phyloP scores from a whole-genome alignment of 108 stramenopile species.

The Skeletonema costatum region DNA sequence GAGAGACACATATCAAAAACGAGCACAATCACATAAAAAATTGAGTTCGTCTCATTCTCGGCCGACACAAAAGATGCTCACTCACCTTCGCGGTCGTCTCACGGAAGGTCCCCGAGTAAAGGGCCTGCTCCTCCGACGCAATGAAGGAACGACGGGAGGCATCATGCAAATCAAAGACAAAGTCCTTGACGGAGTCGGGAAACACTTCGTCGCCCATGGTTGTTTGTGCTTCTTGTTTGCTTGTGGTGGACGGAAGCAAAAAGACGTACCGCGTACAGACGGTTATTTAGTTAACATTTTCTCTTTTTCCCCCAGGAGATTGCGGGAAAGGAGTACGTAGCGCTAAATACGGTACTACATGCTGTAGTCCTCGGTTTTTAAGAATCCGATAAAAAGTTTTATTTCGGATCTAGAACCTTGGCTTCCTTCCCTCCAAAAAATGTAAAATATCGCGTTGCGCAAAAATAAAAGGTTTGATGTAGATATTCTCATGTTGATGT shows the following conservation, averaged over 20 bases:
- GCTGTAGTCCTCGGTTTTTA: no score
- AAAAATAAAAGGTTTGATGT: no score
- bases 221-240: slow-evolving; percentile 7
- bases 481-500: background rate
- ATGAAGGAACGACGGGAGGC: slow-evolving; percentile 74
- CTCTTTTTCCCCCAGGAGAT: no score
- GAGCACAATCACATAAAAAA: slow-evolving; percentile 5
- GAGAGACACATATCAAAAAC: background rate
- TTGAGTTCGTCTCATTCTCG: background rate
- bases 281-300: no score
- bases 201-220: slow-evolving; percentile 44
- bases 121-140: slow-evolving; percentile 67
- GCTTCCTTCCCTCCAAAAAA: no score
- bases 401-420: no score
- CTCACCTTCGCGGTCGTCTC: slow-evolving; percentile 73
- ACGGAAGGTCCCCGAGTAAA: slow-evolving; percentile 66
- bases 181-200: slow-evolving; percentile 85
- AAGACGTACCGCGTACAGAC: no score
- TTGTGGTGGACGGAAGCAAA: background rate
- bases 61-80: background rate
- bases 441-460: no score
- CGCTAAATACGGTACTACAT: no score
- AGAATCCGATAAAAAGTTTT: no score
- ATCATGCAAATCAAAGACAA: slow-evolving; percentile 94
- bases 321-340: no score